Percentiles rank a stretch among this genome's conserved stretches.
Conservation (phyloP, 1,284 basidiomycete species). For the Melampsora abietis-canadensis region DNA sequence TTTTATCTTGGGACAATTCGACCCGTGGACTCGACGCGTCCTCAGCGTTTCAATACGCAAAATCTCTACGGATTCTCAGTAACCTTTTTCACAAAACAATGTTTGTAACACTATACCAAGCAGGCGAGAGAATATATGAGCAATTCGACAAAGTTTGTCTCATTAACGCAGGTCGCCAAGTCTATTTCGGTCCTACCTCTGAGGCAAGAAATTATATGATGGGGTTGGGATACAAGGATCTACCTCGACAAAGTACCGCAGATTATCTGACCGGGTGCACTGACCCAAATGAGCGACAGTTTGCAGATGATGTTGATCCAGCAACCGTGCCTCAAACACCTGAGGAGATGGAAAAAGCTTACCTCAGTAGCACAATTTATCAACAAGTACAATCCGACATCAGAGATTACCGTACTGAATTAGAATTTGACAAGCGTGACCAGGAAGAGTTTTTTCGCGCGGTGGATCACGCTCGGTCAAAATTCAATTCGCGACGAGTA, state of each 20-base stretch:
- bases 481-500: slow-evolving; percentile 68
- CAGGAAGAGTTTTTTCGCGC: slow-evolving; percentile 71
- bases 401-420: slow-evolving; percentile 61
- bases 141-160: slow-evolving; percentile 65
- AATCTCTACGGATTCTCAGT: slow-evolving; percentile 60
- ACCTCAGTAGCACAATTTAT: slow-evolving; percentile 61
- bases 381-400: slow-evolving; percentile 60
- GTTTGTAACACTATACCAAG: slow-evolving; percentile 58
- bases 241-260: slow-evolving; percentile 65
- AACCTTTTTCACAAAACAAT: slow-evolving; percentile 64
- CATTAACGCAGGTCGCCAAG: slow-evolving; percentile 74
- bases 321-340: slow-evolving; percentile 48
- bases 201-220: slow-evolving; percentile 78
- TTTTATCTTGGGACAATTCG: slow-evolving; percentile 57
- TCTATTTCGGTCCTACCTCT: slow-evolving; percentile 71
- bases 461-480: slow-evolving; percentile 74
- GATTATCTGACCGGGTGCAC: slow-evolving; percentile 57
- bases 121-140: slow-evolving; percentile 58
- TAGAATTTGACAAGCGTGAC: slow-evolving; percentile 61
- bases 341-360: slow-evolving; percentile 61
- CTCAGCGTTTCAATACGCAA: slow-evolving; percentile 62
- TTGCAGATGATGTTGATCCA: slow-evolving; percentile 54
- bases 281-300: slow-evolving; percentile 54
- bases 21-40: slow-evolving; percentile 71
- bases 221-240: slow-evolving; percentile 62